phyloP scores from a whole-genome alignment of 805 yeast species.

The Zygosaccharomyces bisporus region DNA sequence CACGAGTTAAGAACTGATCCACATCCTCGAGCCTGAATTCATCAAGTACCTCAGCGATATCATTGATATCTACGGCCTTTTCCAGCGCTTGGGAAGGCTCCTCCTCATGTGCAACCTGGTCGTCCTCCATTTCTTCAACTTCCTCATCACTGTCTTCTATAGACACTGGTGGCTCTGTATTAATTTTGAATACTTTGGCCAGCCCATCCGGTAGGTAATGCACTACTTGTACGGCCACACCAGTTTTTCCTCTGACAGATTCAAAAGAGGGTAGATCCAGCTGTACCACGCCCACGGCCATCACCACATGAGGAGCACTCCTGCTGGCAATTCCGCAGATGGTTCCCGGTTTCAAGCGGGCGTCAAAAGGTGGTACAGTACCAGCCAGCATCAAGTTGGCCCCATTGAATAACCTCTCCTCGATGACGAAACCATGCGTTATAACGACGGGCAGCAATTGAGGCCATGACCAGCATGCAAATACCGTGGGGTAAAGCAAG shows the following conservation, averaged over 20 bases:
- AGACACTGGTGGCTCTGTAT: conserved; percentile 41
- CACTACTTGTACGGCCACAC: conserved; percentile 72
- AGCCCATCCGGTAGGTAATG: conserved; percentile 69
- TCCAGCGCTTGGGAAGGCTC: conserved; percentile 13
- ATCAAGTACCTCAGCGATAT: conserved; percentile 38
- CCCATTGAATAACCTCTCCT: conserved; percentile 58
- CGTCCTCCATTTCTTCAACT: conserved; percentile 3
- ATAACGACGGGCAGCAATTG: conserved; percentile 59
- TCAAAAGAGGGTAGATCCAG: conserved; percentile 44
- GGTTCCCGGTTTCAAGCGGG: conserved; percentile 44
- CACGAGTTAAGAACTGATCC: conserved; percentile 68
- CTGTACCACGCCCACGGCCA: conserved; percentile 67
- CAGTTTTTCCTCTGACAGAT: conserved; percentile 58
- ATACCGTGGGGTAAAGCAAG: conserved; percentile 63
- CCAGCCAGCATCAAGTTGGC: conserved; percentile 83
- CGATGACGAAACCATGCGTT: conserved; percentile 74
- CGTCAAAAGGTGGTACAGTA: conserved; percentile 54
- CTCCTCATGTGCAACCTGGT: conserved; percentile 11
- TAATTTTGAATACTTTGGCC: conserved; percentile 45
- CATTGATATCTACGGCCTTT: conserved; percentile 17
- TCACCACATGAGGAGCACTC: conserved; percentile 55
- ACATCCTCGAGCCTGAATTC: conserved; percentile 57
- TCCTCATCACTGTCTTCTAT: conserved; percentile 17
- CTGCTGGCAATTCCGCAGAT: conserved; percentile 70
- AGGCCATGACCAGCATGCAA: conserved; percentile 67